Conservation (phyloP, 2,329 filamentous ascomycete species). For the Pyricularia pennisetigena region DNA sequence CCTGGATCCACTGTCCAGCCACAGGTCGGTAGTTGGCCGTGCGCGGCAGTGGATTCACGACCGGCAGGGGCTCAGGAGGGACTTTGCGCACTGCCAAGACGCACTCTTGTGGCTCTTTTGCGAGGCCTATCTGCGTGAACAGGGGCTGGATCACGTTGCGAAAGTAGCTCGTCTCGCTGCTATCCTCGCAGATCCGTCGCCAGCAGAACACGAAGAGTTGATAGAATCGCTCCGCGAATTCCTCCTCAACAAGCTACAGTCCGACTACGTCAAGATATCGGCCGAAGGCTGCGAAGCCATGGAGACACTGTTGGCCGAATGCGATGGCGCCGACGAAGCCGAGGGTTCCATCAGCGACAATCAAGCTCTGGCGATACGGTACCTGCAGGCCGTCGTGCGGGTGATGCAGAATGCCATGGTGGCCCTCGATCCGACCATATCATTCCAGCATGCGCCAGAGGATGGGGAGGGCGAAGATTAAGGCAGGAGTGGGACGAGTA, state of each 20-base stretch:
- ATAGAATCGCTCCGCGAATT: conserved; percentile 20
- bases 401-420: conserved; percentile 31
- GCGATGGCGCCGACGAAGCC: conserved; percentile 25
- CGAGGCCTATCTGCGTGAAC: conserved; percentile 20
- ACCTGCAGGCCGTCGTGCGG: conserved; percentile 35
- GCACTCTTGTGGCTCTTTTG: conserved; percentile 42
- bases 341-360: conserved; percentile 22
- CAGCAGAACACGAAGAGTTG: conserved; percentile 31
- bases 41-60: conserved; percentile 24
- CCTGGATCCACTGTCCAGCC: conserved; percentile 34
- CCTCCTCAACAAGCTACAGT: conserved; percentile 26
- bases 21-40: conserved; percentile 36
- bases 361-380: conserved; percentile 37
- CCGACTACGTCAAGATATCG: conserved; percentile 33
- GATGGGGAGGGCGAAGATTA: not conserved
- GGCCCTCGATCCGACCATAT: conserved; percentile 6
- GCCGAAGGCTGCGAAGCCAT: not conserved
- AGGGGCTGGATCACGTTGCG: not conserved
- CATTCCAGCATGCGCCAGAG: not conserved
- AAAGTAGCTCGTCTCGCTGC: conserved; percentile 11
- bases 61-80: conserved; percentile 11
- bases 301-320: conserved; percentile 12
- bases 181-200: conserved; percentile 15
- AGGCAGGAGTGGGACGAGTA: not conserved
- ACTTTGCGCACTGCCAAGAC: conserved; percentile 41